Evolutionary conservation across 2,329 filamentous ascomycete genomes (phyloP), one percentile per base, ranked within the genome.

Genomic region (Didymella sp.): DNA sequence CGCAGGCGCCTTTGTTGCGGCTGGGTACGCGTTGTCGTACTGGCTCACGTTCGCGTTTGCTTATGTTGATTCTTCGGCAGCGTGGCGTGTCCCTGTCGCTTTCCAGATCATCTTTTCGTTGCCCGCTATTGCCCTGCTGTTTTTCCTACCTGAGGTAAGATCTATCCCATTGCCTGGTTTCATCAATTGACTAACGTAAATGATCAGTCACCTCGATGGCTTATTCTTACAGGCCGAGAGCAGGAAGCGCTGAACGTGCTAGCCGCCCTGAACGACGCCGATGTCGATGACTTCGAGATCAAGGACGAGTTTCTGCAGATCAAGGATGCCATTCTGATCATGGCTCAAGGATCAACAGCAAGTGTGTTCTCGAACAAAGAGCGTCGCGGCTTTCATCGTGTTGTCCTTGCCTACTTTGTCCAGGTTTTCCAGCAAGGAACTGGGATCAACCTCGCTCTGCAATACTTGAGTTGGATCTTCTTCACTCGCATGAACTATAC

Each of bases 71-170:
- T 61, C 60, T 13, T 66, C 67, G 2, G 67, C 73, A 21, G 61
- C 70, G 45, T 85, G 83, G 83, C 77, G 84, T 44, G 82, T 85
- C 58, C 84, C 84, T 0, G 79, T 86, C 47, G 82, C 80, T 7
- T 84, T 86, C 68, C 84, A 87, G 69, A 84, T 85, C 60, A 64
- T 84, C 30, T 82, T 86, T 50, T 83, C 84, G 0, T 55, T 82
- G 2, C 74, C 85, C 31, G 83, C 85, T 24, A 74, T 86, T 46
- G 79, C 83, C 38, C 80, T 83, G 4, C 58, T 82, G 3, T 74
- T 82, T 51, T 76, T 77, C 13, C 75, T 86, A 1, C 84, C 84
- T 11, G 85, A 87, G 33, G 33, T 37, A 63, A 38, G 19, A 0
- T 12, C n/a, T 4, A 22, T 2, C 19, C 3, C 17, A 19, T 15